phyloP scores from a whole-genome alignment of 257 asterid genomes.

The Rauvolfia tetraphylla region DNA sequence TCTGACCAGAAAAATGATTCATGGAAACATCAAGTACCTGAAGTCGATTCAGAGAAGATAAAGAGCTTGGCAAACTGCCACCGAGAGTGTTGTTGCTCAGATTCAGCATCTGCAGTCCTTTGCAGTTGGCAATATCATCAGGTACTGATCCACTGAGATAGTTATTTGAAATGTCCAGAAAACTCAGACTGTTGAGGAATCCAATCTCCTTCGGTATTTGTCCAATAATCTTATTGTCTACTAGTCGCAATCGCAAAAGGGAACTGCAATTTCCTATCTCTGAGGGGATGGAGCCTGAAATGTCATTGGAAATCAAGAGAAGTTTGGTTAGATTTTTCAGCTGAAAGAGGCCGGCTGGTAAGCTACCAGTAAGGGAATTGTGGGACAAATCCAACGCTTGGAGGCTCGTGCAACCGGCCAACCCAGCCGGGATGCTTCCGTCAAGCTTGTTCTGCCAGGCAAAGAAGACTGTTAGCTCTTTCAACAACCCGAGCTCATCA shows the following conservation, averaged over 20 bases:
- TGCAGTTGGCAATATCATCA: slow-evolving; percentile 60
- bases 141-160: slow-evolving; percentile 52
- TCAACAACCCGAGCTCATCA: slow-evolving; percentile 47
- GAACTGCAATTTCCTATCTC: slow-evolving; percentile 66
- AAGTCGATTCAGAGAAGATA: slow-evolving; percentile 48
- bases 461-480: slow-evolving; percentile 52
- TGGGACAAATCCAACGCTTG: slow-evolving; percentile 70
- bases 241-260: slow-evolving; percentile 52
- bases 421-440: slow-evolving; percentile 55
- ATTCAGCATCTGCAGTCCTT: slow-evolving; percentile 58
- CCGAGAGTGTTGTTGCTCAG: slow-evolving; percentile 55
- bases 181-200: slow-evolving; percentile 43
- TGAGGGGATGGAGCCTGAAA: slow-evolving; percentile 62
- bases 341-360: slow-evolving; percentile 56
- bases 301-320: slow-evolving; percentile 55
- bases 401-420: slow-evolving; percentile 64
- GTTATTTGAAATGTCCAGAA: slow-evolving; percentile 67
- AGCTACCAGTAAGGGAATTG: slow-evolving; percentile 55
- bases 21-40: slow-evolving; percentile 59
- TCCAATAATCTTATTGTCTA: slow-evolving; percentile 58
- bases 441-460: slow-evolving; percentile 81
- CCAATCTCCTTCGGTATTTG: slow-evolving; percentile 60
- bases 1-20: slow-evolving; percentile 49
- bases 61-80: slow-evolving; percentile 46
- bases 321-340: slow-evolving; percentile 60